Conservation (phyloP, 768 basidiomycete genomes). For the Kwoniella shandongensis region DNA sequence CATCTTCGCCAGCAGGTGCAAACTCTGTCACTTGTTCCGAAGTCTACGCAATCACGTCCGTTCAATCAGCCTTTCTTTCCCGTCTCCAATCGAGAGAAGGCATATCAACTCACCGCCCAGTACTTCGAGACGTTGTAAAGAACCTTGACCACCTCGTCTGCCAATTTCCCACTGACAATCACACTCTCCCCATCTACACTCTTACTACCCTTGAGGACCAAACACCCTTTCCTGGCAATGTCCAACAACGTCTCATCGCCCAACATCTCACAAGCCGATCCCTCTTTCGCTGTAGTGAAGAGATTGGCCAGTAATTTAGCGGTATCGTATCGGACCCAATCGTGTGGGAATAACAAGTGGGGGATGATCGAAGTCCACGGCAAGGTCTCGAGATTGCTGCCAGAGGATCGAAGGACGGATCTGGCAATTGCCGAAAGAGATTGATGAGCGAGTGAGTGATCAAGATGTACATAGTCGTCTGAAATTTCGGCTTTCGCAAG, state of each 20-base stretch:
- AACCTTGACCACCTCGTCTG: constrained; percentile 80
- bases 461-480: constrained; percentile 57
- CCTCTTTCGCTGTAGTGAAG: constrained; percentile 38
- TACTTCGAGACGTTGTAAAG: constrained; percentile 88
- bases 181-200: constrained; percentile 70
- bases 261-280: constrained; percentile 12
- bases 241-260: constrained; percentile 59
- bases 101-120: constrained; percentile 56
- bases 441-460: constrained; percentile 84
- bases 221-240: constrained; percentile 68
- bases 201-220: constrained; percentile 78
- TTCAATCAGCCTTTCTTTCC: not conserved
- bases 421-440: constrained; percentile 68
- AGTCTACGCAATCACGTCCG: not conserved
- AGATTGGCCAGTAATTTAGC: constrained; percentile 66
- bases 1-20: constrained; percentile 33
- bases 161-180: constrained; percentile 42
- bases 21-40: constrained; percentile 19
- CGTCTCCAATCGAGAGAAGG: constrained; percentile 7
- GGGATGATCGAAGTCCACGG: constrained; percentile 65
- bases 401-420: constrained; percentile 55
- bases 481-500: constrained; percentile 58
- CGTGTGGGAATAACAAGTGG: constrained; percentile 83
- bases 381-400: constrained; percentile 1
- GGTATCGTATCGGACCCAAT: constrained; percentile 85